Conservation (phyloP, 2,329 filamentous ascomycete species). For the Sporothrix euskadiensis region DNA sequence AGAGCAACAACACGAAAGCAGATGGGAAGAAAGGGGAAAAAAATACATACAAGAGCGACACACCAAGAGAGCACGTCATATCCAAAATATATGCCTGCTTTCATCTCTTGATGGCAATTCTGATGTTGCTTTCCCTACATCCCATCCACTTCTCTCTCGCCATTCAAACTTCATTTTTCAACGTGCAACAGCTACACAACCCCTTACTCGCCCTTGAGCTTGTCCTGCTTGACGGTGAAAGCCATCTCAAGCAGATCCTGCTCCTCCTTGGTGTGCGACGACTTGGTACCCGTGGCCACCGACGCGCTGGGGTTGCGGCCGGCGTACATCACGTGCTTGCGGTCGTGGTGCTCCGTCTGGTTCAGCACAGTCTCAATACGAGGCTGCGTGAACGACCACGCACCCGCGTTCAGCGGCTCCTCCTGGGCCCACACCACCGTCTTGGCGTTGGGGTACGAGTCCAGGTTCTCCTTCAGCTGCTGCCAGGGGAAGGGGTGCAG, state of each 20-base stretch:
- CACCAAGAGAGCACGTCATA: not conserved
- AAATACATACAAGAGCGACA: not conserved
- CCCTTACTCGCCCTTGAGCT: slow-evolving; percentile 65
- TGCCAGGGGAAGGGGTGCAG: slow-evolving; percentile 99
- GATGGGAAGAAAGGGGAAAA: not conserved
- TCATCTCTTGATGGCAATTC: not conserved
- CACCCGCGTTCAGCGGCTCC: slow-evolving; percentile 94
- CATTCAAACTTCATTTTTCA: not conserved
- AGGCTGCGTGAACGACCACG: slow-evolving; percentile 96
- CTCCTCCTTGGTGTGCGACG: slow-evolving; percentile 88
- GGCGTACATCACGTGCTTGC: slow-evolving; percentile 96
- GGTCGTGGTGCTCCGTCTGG: slow-evolving; percentile 86
- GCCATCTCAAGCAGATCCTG: slow-evolving; percentile 72
- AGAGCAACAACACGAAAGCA: not conserved
- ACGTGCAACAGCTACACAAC: not conserved
- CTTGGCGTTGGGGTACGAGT: slow-evolving; percentile 95
- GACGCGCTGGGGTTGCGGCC: slow-evolving; percentile 90
- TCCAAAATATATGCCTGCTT: not conserved
- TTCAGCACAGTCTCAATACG: slow-evolving; percentile 96
- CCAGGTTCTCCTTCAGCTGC: slow-evolving; percentile 92
- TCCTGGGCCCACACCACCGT: slow-evolving; percentile 97
- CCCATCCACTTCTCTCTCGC: not conserved
- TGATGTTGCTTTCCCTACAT: not conserved
- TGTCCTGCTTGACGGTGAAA: slow-evolving; percentile 65
- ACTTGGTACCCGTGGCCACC: slow-evolving; percentile 91